These are phyloP conservation scores for Grammothele lineata DNA, from an alignment of 768 basidiomycete species.

Conservation along the genomic window DNA sequence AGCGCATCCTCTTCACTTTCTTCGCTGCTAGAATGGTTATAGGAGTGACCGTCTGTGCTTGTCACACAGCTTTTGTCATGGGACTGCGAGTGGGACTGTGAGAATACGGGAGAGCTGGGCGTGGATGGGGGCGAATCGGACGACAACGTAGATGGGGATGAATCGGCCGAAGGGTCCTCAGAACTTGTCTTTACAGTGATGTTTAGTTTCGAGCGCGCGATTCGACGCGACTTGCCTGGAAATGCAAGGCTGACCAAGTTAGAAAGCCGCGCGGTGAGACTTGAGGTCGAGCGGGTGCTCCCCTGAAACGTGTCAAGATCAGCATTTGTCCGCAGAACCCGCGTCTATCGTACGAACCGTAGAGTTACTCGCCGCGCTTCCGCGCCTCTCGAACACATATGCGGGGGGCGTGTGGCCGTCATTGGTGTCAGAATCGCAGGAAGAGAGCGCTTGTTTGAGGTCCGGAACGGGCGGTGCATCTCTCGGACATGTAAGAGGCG, in stretches of 20 bases:
- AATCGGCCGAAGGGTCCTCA: constrained; percentile 9
- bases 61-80: too few species aligned
- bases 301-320: too few species aligned
- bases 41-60: too few species aligned
- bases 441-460: too few species aligned
- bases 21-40: neutral
- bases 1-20: constrained; percentile 13
- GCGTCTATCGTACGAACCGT: constrained; percentile 20
- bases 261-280: constrained; percentile 18
- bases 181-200: constrained; percentile 12
- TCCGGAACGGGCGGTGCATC: constrained; percentile 17
- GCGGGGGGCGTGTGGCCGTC: constrained; percentile 11
- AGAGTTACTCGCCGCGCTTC: constrained; percentile 20
- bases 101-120: constrained; percentile 12
- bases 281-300: constrained; percentile 19
- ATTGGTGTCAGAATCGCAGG: too few species aligned
- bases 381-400: constrained; percentile 23
- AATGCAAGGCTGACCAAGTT: constrained; percentile 15
- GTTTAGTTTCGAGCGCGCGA: constrained; percentile 23
- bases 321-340: too few species aligned
- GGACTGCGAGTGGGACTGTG: too few species aligned
- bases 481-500: constrained; percentile 19
- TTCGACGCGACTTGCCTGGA: constrained; percentile 11
- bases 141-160: constrained; percentile 12
- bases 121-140: constrained; percentile 4